Percentiles rank a stretch among this genome's conserved stretches.
Conservation (phyloP, 345 rosid species). For the Anacardium occidentale region DNA sequence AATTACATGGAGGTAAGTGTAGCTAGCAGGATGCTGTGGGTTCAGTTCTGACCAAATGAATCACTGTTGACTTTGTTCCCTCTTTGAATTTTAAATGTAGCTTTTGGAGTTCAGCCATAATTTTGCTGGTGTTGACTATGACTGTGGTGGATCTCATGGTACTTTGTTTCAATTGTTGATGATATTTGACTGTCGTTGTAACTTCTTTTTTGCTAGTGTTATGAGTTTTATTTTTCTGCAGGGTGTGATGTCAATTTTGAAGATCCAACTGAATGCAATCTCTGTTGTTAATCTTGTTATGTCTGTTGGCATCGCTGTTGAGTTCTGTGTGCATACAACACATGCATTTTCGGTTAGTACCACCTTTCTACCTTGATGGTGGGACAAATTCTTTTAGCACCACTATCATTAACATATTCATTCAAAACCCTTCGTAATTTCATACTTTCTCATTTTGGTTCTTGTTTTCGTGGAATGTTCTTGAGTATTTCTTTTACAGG, state of each 20-base stretch:
- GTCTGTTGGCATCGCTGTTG: slow-evolving; percentile 95
- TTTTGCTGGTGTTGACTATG: slow-evolving; percentile 84
- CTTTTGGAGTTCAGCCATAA: slow-evolving; percentile 89
- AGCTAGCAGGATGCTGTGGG: not conserved
- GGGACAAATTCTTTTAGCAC: not conserved
- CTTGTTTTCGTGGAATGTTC: slow-evolving; percentile 6
- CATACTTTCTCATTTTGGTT: not conserved
- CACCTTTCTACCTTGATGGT: not conserved
- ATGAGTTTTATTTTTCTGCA: slow-evolving; percentile 35
- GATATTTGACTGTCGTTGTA: slow-evolving; percentile 1
- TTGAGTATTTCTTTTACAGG: slow-evolving; percentile 39
- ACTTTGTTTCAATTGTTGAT: slow-evolving; percentile 10
- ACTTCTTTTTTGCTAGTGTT: slow-evolving; percentile 16
- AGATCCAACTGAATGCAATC: slow-evolving; percentile 90
- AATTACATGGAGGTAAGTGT: slow-evolving; percentile 82
- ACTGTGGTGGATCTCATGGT: slow-evolving; percentile 88
- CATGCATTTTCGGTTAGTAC: slow-evolving; percentile 82
- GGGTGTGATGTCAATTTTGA: slow-evolving; percentile 93
- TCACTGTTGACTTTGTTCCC: not conserved
- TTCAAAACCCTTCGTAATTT: not conserved
- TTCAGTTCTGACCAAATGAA: not conserved
- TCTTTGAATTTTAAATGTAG: slow-evolving; percentile 40
- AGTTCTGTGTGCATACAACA: slow-evolving; percentile 94
- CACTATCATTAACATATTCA: not conserved
- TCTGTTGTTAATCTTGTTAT: slow-evolving; percentile 94